Evolutionary conservation across 1,284 basidiomycete species (phyloP).

Genomic region (Singerocomus rubriflavus): DNA sequence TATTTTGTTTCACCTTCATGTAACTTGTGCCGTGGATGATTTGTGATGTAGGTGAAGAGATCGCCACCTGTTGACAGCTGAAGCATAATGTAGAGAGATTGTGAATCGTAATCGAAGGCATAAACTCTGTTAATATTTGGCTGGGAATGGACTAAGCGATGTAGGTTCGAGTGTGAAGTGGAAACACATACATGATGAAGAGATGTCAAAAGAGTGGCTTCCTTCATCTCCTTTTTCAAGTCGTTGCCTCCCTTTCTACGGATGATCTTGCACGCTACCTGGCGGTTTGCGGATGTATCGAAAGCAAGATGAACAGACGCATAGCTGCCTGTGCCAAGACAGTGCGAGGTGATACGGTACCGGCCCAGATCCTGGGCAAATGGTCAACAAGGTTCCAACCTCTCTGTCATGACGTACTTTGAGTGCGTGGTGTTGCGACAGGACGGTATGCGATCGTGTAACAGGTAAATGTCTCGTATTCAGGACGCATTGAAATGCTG

Average conservation of each 20-base stretch:
- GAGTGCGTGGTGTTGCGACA: slow-evolving; percentile 47
- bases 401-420: slow-evolving; percentile 41
- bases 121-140: slow-evolving; percentile 80
- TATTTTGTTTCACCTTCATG: slow-evolving; percentile 82
- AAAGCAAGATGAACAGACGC: slow-evolving; percentile 76
- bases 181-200: slow-evolving; percentile 60
- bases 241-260: slow-evolving; percentile 55
- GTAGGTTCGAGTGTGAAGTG: background rate
- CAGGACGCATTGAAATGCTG: slow-evolving; percentile 69
- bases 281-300: slow-evolving; percentile 57
- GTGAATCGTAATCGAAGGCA: slow-evolving; percentile 61
- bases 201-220: slow-evolving; percentile 67
- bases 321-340: slow-evolving; percentile 76
- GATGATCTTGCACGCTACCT: slow-evolving; percentile 84
- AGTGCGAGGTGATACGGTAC: slow-evolving; percentile 70
- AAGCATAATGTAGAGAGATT: slow-evolving; percentile 79
- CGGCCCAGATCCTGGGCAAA: slow-evolving; percentile 49
- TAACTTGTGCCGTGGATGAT: slow-evolving; percentile 50
- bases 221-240: slow-evolving; percentile 64
- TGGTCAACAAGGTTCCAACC: slow-evolving; percentile 2
- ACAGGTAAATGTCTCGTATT: slow-evolving; percentile 49
- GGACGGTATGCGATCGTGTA: slow-evolving; percentile 55
- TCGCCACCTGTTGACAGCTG: slow-evolving; percentile 86
- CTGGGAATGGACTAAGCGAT: slow-evolving; percentile 35
- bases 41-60: slow-evolving; percentile 81